Evolutionary conservation across 352 stramenopile species (phyloP).

Genomic region (Phytopythium kandeliae): DNA sequence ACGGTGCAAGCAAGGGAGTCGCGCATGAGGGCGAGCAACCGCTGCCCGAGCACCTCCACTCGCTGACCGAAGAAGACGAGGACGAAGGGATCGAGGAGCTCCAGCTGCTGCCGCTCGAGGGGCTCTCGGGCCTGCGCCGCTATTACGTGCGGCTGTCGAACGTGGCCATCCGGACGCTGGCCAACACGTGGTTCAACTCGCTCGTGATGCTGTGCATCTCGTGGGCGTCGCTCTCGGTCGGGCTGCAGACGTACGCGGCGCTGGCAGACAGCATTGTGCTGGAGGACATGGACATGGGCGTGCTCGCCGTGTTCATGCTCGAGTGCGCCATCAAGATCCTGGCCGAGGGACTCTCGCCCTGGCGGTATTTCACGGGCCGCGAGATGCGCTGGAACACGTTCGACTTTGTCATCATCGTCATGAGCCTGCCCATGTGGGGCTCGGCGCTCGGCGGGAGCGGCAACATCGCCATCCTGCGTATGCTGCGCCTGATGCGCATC

Average conservation of each 20-base stretch:
- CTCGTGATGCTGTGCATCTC: conserved; percentile 72
- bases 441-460: conserved; percentile 54
- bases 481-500: conserved; percentile 85
- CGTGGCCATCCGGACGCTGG: conserved; percentile 30
- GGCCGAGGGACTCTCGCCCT: conserved; percentile 65
- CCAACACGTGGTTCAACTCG: conserved; percentile 57
- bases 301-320: conserved; percentile 73
- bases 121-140: conserved; percentile 21
- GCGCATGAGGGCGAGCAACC: not conserved
- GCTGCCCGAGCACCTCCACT: not conserved
- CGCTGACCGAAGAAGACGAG: conserved; percentile 9
- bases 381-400: conserved; percentile 84
- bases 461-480: conserved; percentile 78
- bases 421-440: conserved; percentile 68
- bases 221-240: conserved; percentile 75
- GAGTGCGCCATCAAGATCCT: conserved; percentile 76
- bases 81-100: conserved; percentile 21
- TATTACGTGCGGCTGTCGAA: conserved; percentile 38
- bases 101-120: conserved; percentile 27
- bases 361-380: conserved; percentile 64
- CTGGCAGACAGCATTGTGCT: conserved; percentile 36
- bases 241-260: conserved; percentile 67
- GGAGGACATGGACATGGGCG: conserved; percentile 54
- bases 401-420: conserved; percentile 79
- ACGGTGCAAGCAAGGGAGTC: too few species aligned